Base-by-base conservation (phyloP, 106 monocot genomes). In the Ottelia alismoides region DNA sequence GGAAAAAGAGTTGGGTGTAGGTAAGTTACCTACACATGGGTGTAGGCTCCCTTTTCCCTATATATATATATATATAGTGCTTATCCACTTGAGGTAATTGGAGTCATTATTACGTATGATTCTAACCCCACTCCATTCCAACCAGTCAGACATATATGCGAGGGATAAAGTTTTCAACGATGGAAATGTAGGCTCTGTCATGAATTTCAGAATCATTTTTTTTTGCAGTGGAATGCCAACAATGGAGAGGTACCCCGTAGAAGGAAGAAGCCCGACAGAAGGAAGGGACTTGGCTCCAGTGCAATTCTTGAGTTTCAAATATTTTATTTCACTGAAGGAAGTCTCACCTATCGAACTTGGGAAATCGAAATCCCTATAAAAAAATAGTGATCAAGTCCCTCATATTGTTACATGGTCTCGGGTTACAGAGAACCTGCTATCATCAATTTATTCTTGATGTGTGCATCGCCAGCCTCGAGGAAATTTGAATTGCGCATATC, bases 321-420 rank as follows among this genome's bases (percentile, higher is more conserved):
- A 23, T 7, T 17, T 47, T 10, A 68, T 40, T 1, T 32, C 49
- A 2, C 22, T 3, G 17, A 77, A 72, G 20, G 43, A 53, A 25
- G 31, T 27, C 27, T 63, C 56, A 5, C 51, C 63, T 1, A 77
- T 6, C 72, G 72, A 77, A 1, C 2, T 21, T 1, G 77, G 63
- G 47, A 63, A 51, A 24, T 14, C 21, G 2, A 10, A 16, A 20
- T 65, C 66, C 12, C 47, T 28, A 17, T 61, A 62, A 6, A 46
- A 28, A 2, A 18, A 23, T 9, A 76, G 50, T 1, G 19, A n/a
- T 20, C 22, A 76, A 28, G 7, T 45, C 47, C 11, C 45, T 28
- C 9, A 76, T 31, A 17, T 66, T 61, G 26, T 4, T n/a, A 27
- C 56, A 29, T 16, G 75, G 75, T 29, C 28, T 1, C 20, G 70